A percentile compares a stretch with the other conserved stretches of the same genome.
Conservation (phyloP, 225 moss, liverwort and hornwort genomes). For the Physcomitrium patens region DNA sequence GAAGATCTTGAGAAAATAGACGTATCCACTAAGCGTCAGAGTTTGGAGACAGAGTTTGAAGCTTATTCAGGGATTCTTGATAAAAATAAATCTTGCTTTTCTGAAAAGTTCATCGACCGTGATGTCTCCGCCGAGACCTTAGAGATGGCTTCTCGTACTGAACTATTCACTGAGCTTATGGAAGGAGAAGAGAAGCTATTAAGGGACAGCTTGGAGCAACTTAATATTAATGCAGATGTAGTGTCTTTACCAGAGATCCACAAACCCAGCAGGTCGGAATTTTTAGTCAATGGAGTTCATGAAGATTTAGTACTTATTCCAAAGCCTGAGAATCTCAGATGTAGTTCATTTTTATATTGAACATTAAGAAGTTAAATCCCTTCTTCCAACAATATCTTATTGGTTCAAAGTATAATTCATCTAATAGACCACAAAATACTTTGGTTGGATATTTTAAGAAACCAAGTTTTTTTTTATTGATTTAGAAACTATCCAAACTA, state of each 20-base stretch:
- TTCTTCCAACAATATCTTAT: too few relatives aligned
- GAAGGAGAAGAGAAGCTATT: constrained; percentile 59
- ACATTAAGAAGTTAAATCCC: too few relatives aligned
- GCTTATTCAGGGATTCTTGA: constrained; percentile 40
- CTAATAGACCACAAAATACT: too few relatives aligned
- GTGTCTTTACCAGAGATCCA: background rate
- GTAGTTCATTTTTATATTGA: too few relatives aligned
- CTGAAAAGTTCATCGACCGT: constrained; percentile 42
- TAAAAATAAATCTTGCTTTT: constrained; percentile 28
- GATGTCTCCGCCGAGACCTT: constrained; percentile 45
- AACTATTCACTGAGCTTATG: constrained; percentile 60
- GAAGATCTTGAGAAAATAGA: constrained; percentile 58
- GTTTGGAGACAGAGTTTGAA: constrained; percentile 68
- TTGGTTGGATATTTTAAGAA: too few relatives aligned
- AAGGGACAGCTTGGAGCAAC: constrained; percentile 49
- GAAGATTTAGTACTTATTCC: constrained; percentile 9
- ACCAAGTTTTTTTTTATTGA: too few relatives aligned
- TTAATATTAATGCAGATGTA: background rate
- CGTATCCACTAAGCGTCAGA: constrained; percentile 55
- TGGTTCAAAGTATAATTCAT: too few relatives aligned
- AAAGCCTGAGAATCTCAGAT: too few relatives aligned
- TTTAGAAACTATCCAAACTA: too few relatives aligned
- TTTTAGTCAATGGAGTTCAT: background rate
- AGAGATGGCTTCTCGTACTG: constrained; percentile 58
- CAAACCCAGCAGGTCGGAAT: background rate